Evolutionary conservation across 805 yeast genomes (phyloP).

Genomic region (Lachancea lanzarotensis): DNA sequence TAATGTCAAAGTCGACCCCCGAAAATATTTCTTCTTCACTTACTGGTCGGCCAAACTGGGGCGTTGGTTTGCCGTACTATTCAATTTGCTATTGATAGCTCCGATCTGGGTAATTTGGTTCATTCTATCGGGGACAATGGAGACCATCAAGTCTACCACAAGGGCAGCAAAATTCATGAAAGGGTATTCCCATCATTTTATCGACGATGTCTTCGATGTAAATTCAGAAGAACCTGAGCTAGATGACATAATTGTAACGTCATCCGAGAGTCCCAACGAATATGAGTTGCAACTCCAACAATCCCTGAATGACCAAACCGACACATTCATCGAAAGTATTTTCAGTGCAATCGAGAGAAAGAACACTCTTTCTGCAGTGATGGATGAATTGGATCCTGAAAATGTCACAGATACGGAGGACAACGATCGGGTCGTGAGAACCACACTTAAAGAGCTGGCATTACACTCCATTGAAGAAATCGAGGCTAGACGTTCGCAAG

Average conservation of each 20-base stretch:
- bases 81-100: constrained; percentile 43
- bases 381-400: constrained; percentile 12
- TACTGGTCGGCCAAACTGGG: constrained; percentile 35
- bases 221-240: constrained; percentile 8
- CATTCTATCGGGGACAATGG: constrained; percentile 37
- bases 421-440: constrained; percentile 8
- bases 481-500: constrained; percentile 3
- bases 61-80: constrained; percentile 43
- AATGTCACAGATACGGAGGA: constrained; percentile 6
- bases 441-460: constrained; percentile 17
- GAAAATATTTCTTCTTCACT: constrained; percentile 20
- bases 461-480: constrained; percentile 11
- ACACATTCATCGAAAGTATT: constrained; percentile 56
- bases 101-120: constrained; percentile 64
- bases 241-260: constrained; percentile 11
- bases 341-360: constrained; percentile 46
- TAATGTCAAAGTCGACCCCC: constrained; percentile 6
- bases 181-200: constrained; percentile 24
- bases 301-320: constrained; percentile 54
- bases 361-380: constrained; percentile 17
- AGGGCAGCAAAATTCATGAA: constrained; percentile 31
- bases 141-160: constrained; percentile 35
- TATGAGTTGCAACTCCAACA: constrained; percentile 33
- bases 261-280: constrained; percentile 11
- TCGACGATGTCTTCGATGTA: constrained; percentile 19